phyloP scores from a whole-genome alignment of 306 rosid genomes.

The Citrullus mucosospermus region DNA sequence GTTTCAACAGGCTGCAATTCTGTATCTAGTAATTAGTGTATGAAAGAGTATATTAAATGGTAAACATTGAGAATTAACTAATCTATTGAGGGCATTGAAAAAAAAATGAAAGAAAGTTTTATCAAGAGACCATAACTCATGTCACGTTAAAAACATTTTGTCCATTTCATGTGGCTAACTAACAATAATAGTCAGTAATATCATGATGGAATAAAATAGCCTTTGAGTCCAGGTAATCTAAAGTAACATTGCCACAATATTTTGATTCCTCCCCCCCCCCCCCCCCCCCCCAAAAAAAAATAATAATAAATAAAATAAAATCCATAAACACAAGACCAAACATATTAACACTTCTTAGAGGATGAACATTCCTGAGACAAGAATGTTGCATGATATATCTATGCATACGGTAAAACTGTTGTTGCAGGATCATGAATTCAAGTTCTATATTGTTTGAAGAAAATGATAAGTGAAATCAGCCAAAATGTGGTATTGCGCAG shows the following conservation, averaged over 20 bases:
- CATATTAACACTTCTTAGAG: not conserved
- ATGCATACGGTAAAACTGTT: not conserved
- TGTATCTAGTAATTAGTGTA: constrained; percentile 25
- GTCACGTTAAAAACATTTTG: not conserved
- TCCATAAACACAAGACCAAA: not conserved
- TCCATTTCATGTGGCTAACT: not conserved
- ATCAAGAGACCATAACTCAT: not conserved
- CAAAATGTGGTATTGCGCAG: not conserved
- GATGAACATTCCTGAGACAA: not conserved
- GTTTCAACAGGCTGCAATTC: constrained; percentile 85
- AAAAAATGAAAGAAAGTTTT: not conserved
- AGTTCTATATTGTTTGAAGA: not conserved
- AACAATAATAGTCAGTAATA: not conserved
- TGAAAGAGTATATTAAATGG: not conserved
- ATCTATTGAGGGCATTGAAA: not conserved
- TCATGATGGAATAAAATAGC: not conserved
- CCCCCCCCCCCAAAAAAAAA: too few relatives aligned
- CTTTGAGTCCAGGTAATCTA: not conserved
- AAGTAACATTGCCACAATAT: not conserved
- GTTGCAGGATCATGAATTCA: not conserved
- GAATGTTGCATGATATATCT: not conserved
- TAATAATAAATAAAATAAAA: not conserved
- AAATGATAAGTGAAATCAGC: not conserved
- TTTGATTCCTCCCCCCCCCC: not conserved
- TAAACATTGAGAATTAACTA: not conserved